Evolutionary conservation across 345 rosid genomes (phyloP), one percentile per base, ranked within the genome.

Genomic region (Salix udensis): DNA sequence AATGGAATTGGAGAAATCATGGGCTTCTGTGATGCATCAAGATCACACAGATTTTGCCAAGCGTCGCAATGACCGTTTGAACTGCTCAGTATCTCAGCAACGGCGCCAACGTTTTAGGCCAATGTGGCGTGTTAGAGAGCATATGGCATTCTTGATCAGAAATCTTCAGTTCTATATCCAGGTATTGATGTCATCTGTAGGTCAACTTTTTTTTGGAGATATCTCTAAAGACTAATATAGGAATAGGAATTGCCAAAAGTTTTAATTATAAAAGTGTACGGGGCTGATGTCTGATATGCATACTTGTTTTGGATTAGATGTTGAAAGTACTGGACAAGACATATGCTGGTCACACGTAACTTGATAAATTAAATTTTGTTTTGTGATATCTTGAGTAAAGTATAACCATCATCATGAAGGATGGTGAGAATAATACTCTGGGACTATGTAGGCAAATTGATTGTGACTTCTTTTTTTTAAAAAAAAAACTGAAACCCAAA

Each of bases 11-110:
- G 98, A 95, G 83, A 95, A 95, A 83, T 93, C 97, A 80, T 95
- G 98, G 98, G 98, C 97, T 28, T 89, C 97, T 80, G 97, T 88
- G 80, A 95, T 91, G 98, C 96, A 93, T 82, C 98, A 95, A 85
- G 98, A 91, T 81, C 97, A 91, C 85, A 81, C 86, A 74, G 92
- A 91, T 86, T 88, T 90, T 86, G 87, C 93, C 79, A 86, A 81
- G 83, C 94, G 79, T 72, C 88, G 85, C n/a, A 88, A 86, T 82
- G 92, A 88, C 44, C 79, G 78, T 70, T 71, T 75, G 44, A 89
- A 82, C 37, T 77, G 85, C 83, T 86, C 97, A 69, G 75, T 79
- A 71, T 86, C 89, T 81, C 95, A 88, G 83, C 97, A 89, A 81
- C 85, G 88, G 55, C 84, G 93, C 77, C 98, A 91, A 75, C 89